Conservation (phyloP, 2,329 filamentous ascomycete genomes). For the Fusarium sp. region DNA sequence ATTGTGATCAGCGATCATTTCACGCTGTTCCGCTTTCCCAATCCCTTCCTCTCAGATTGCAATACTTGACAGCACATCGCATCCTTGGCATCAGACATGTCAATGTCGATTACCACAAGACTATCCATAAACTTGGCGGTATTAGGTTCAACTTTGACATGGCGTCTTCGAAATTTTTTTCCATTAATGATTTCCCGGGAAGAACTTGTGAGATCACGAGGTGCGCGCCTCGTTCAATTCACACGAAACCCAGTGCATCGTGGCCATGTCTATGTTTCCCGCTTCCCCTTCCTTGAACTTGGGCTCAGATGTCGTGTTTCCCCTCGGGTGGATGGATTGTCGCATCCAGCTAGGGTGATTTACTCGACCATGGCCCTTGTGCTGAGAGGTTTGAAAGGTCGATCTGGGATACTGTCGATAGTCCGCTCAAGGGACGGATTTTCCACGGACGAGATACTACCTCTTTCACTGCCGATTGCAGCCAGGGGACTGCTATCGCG, state of each 20-base stretch:
- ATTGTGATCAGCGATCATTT: constrained; percentile 35
- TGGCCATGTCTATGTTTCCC: too few relatives aligned
- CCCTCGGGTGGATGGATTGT: background rate
- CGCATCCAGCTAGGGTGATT: background rate
- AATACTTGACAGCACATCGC: constrained; percentile 19
- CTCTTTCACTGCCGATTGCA: constrained; percentile 17
- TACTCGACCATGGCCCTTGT: constrained; percentile 1
- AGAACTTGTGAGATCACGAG: too few relatives aligned
- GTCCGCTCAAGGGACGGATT: background rate
- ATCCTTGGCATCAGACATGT: constrained; percentile 27
- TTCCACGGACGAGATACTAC: constrained; percentile 19
- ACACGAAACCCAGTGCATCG: too few relatives aligned
- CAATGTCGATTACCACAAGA: constrained; percentile 10
- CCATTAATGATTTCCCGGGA: too few relatives aligned
- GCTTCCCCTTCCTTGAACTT: background rate
- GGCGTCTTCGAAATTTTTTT: background rate
- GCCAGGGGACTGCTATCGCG: constrained; percentile 31
- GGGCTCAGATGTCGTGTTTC: background rate
- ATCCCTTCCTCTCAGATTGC: constrained; percentile 23
- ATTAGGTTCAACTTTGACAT: background rate
- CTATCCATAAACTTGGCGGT: background rate
- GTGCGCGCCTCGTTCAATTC: background rate
- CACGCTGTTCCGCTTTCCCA: constrained; percentile 31
- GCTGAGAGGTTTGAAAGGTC: background rate
- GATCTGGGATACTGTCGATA: constrained; percentile 5